phyloP scores from a whole-genome alignment of 345 rosid genomes.

The Draba incana region DNA sequence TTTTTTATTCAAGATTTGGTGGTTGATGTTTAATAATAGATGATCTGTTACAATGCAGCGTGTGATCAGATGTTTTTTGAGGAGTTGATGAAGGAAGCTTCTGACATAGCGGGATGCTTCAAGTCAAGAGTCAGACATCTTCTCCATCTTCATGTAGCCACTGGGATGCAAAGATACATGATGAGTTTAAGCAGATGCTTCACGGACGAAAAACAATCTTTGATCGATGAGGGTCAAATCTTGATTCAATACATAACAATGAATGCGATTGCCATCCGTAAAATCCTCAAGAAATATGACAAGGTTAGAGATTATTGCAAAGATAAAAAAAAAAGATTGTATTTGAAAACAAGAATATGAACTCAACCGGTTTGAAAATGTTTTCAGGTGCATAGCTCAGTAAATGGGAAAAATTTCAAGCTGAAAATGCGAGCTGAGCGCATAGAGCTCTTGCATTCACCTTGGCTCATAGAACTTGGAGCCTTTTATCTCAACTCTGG shows the following conservation, averaged over 20 bases:
- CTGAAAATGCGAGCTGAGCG: conserved; percentile 84
- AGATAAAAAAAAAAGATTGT: neutral
- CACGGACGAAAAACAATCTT: conserved; percentile 54
- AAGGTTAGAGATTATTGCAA: conserved; percentile 50
- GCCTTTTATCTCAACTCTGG: conserved; percentile 80
- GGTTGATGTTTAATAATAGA: neutral
- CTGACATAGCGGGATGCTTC: conserved; percentile 80
- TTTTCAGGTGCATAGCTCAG: conserved; percentile 79
- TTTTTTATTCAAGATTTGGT: neutral
- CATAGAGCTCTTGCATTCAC: conserved; percentile 86
- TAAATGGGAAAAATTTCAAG: conserved; percentile 74
- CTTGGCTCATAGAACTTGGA: conserved; percentile 95
- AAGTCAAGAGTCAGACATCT: conserved; percentile 76
- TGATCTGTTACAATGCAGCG: conserved; percentile 48
- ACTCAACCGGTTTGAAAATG: neutral
- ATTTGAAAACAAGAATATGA: neutral
- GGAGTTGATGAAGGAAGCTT: conserved; percentile 84
- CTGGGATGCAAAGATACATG: conserved; percentile 69
- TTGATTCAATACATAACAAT: conserved; percentile 76
- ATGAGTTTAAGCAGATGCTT: conserved; percentile 64
- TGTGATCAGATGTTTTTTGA: conserved; percentile 85
- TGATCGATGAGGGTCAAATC: conserved; percentile 72
- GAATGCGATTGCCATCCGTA: conserved; percentile 87
- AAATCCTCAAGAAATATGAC: conserved; percentile 94
- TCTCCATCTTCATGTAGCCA: conserved; percentile 76